Evolutionary conservation across 2,329 filamentous ascomycete genomes (phyloP).

Genomic region (Massarina eburnea): DNA sequence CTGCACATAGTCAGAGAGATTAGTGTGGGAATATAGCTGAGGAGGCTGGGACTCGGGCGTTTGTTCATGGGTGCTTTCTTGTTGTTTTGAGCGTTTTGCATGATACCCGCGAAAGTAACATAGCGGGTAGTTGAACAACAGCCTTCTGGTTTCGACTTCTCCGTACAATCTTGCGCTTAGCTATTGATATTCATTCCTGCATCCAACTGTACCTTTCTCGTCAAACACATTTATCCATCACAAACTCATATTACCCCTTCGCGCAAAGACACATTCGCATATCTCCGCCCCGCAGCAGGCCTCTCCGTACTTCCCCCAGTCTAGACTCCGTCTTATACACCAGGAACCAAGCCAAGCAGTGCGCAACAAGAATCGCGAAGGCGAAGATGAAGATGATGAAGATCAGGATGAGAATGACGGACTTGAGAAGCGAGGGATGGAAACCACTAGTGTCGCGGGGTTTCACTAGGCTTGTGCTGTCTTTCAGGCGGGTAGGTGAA

Average conservation of each 20-base stretch:
- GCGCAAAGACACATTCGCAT: constrained; percentile 36
- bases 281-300: constrained; percentile 28
- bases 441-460: neutral
- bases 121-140: neutral
- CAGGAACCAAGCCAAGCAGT: constrained; percentile 31
- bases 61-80: neutral
- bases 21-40: neutral
- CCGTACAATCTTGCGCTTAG: neutral
- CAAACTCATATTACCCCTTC: neutral
- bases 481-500: neutral
- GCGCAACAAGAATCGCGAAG: constrained; percentile 25
- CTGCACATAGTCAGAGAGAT: neutral
- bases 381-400: constrained; percentile 17
- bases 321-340: constrained; percentile 32
- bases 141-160: too few relatives aligned
- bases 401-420: constrained; percentile 7
- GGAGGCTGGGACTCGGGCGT: neutral
- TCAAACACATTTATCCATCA: neutral
- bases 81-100: neutral
- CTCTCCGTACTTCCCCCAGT: constrained; percentile 24
- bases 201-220: too few relatives aligned
- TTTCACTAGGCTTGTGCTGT: neutral
- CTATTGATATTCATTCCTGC: too few relatives aligned
- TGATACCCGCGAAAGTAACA: neutral
- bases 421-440: constrained; percentile 6